phyloP scores from a whole-genome alignment of 2,329 filamentous ascomycete species.

The Fusarium nodosum region DNA sequence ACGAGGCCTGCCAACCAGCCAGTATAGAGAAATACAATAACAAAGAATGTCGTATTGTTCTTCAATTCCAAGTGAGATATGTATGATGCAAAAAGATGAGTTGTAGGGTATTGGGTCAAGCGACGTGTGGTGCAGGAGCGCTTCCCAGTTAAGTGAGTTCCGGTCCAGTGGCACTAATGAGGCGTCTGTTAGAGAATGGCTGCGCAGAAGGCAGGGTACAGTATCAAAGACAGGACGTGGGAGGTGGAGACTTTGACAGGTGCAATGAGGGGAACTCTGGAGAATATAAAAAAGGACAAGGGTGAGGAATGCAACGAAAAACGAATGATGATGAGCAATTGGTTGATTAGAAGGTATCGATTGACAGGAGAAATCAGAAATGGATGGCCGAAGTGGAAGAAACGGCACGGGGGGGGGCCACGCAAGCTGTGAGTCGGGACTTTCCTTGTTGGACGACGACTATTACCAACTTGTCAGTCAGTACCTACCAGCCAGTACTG shows the following conservation, averaged over 20 bases:
- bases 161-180: constrained; percentile 27
- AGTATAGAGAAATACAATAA: constrained; percentile 12
- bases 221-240: constrained; percentile 34
- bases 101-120: constrained; percentile 10
- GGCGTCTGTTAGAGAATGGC: constrained; percentile 34
- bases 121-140: constrained; percentile 22
- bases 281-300: constrained; percentile 41
- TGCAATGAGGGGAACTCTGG: constrained; percentile 30
- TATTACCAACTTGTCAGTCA: constrained; percentile 24
- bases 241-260: constrained; percentile 45
- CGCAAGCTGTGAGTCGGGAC: constrained; percentile 37
- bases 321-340: constrained; percentile 37
- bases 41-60: constrained; percentile 1
- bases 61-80: neutral
- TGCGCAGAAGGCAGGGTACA: constrained; percentile 29
- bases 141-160: constrained; percentile 15
- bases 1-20: constrained; percentile 28
- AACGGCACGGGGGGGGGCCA: constrained; percentile 44
- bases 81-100: constrained; percentile 3
- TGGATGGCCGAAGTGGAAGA: constrained; percentile 34
- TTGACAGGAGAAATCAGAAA: constrained; percentile 42
- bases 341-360: constrained; percentile 19
- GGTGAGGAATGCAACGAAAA: constrained; percentile 16
- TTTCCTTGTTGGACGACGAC: constrained; percentile 35
- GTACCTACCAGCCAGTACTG: neutral